These are phyloP conservation scores for Cladorrhinum sp. DNA, from an alignment of 2,329 filamentous ascomycete species.

Conservation along the genomic window DNA sequence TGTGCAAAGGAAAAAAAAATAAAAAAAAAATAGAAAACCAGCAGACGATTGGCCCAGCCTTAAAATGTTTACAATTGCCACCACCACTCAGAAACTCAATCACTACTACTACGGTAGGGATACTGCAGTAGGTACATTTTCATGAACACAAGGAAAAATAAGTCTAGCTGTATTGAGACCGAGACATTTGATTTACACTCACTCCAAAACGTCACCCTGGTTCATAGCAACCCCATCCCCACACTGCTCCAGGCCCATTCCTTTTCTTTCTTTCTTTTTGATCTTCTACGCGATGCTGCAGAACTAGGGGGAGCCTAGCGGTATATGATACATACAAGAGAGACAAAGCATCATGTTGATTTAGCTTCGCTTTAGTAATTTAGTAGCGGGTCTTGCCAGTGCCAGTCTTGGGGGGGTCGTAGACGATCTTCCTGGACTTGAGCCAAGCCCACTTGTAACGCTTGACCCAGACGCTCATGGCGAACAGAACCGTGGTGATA, in stretches of 20 bases:
- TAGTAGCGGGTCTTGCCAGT: slow-evolving; percentile 49
- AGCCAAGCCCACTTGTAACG: slow-evolving; percentile 98
- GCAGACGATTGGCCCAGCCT: neutral
- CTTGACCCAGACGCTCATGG: slow-evolving; percentile 95
- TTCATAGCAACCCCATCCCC: slow-evolving; percentile 23
- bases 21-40: neutral
- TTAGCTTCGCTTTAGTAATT: slow-evolving; percentile 24
- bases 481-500: slow-evolving; percentile 74
- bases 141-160: slow-evolving; percentile 22
- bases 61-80: neutral
- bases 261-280: slow-evolving; percentile 25
- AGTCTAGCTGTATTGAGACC: slow-evolving; percentile 40
- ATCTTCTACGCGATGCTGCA: slow-evolving; percentile 29
- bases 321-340: slow-evolving; percentile 36
- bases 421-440: slow-evolving; percentile 92
- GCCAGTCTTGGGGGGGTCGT: slow-evolving; percentile 68
- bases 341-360: slow-evolving; percentile 34
- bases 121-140: neutral
- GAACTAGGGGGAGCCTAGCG: slow-evolving; percentile 31
- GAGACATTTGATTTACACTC: slow-evolving; percentile 48
- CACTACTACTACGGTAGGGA: neutral
- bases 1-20: neutral
- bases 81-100: neutral
- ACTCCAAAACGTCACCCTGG: slow-evolving; percentile 35
- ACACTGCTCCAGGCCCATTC: slow-evolving; percentile 26